Conservation (phyloP, 352 stramenopile genomes). For the Blastocystis sp. region DNA sequence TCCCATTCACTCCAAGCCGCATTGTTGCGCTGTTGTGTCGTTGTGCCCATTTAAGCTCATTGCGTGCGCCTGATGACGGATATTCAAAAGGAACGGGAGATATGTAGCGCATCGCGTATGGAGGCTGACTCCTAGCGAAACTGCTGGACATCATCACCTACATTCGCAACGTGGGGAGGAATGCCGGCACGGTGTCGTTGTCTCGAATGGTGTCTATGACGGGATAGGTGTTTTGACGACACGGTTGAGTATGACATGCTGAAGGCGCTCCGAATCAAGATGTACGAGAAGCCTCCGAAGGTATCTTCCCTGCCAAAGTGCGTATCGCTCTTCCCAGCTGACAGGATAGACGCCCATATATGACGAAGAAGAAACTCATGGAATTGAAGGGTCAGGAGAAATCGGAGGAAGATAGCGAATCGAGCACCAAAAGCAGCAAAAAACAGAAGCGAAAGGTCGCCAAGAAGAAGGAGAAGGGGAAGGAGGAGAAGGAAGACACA, state of each 20-base stretch:
- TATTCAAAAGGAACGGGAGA: not conserved
- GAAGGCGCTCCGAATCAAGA: not conserved
- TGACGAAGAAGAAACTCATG: not conserved
- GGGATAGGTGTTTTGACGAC: not conserved
- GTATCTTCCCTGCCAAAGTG: not conserved
- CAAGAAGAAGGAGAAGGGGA: not conserved
- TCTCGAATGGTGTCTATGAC: not conserved
- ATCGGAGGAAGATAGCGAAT: not conserved
- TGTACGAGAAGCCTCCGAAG: not conserved
- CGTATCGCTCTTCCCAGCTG: not conserved
- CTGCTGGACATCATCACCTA: not conserved
- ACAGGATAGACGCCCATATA: not conserved
- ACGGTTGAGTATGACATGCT: not conserved
- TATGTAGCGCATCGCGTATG: not conserved
- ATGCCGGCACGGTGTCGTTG: not conserved
- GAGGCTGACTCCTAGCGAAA: not conserved
- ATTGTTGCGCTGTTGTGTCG: too few species aligned
- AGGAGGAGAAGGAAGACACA: not conserved
- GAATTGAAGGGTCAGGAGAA: not conserved
- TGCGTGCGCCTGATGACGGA: not conserved
- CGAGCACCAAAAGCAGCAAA: not conserved
- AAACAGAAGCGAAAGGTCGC: not conserved
- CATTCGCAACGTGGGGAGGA: not conserved
- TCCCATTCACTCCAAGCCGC: too few species aligned
- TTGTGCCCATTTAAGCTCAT: too few species aligned